Percentiles rank a stretch among this genome's conserved stretches.
Conservation (phyloP, 495 filamentous ascomycete species). For the Elasticomyces elasticus region DNA sequence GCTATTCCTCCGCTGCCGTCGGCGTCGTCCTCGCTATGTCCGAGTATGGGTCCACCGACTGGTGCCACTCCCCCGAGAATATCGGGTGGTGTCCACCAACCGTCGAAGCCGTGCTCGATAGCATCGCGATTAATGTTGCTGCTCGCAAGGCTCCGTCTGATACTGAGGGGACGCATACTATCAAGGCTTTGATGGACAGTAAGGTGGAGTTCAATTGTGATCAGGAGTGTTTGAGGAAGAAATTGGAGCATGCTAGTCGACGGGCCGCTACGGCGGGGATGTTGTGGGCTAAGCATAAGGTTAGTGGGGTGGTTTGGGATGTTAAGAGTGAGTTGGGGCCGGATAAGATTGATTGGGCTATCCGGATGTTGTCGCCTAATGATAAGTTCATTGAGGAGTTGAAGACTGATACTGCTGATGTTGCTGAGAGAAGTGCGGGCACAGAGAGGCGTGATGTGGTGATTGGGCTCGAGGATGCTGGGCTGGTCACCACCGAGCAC, state of each 20-base stretch:
- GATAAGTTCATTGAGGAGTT: neutral
- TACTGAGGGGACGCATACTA: no score
- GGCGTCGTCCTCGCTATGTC: neutral
- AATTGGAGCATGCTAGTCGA: neutral
- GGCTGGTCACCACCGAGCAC: neutral
- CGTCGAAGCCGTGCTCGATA: neutral
- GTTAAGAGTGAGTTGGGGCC: neutral
- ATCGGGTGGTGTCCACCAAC: neutral
- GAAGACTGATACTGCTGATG: neutral
- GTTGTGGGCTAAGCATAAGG: neutral
- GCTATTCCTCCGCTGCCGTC: neutral
- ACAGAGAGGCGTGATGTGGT: neutral
- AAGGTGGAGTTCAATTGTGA: no score
- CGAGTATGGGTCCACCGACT: neutral
- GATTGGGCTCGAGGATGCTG: neutral
- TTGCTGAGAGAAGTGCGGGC: no score
- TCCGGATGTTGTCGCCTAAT: neutral
- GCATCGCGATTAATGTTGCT: neutral
- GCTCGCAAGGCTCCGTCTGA: no score
- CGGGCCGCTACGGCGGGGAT: neutral
- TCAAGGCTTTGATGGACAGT: no score
- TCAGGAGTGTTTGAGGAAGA: neutral
- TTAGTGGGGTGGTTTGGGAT: neutral
- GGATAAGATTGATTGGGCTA: neutral
- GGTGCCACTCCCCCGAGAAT: neutral